Conservation (phyloP, 2,329 filamentous ascomycete species). For the Trichoderma sp. region DNA sequence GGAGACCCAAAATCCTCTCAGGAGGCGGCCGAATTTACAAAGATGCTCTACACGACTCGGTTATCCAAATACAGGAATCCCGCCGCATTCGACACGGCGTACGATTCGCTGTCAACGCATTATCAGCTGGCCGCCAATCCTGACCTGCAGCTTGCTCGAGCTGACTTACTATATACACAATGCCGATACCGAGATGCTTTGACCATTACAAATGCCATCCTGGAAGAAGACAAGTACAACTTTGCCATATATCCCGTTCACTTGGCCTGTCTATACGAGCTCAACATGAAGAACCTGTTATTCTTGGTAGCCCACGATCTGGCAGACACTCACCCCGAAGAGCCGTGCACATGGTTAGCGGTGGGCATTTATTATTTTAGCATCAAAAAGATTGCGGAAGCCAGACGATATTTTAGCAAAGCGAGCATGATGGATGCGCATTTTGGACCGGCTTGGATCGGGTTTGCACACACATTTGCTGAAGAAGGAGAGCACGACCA, state of each 20-base stretch:
- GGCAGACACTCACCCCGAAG: conserved; percentile 86
- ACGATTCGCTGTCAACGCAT: conserved; percentile 89
- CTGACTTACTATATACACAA: conserved; percentile 91
- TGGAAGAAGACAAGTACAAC: conserved; percentile 85
- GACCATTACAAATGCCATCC: conserved; percentile 78
- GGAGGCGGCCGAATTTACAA: conserved; percentile 89
- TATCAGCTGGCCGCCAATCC: conserved; percentile 86
- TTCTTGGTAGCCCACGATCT: conserved; percentile 93
- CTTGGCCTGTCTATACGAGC: conserved; percentile 86
- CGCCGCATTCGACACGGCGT: conserved; percentile 77
- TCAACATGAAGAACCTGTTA: conserved; percentile 81
- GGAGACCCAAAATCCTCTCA: conserved; percentile 65
- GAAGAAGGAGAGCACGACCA: conserved; percentile 98
- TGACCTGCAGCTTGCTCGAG: conserved; percentile 86
- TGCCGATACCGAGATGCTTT: conserved; percentile 90
- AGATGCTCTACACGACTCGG: conserved; percentile 93
- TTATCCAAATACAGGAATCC: conserved; percentile 95
- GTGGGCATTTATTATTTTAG: conserved; percentile 94
- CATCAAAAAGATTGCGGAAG: conserved; percentile 88
- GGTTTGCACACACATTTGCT: conserved; percentile 97
- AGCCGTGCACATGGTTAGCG: conserved; percentile 90
- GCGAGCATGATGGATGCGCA: conserved; percentile 97
- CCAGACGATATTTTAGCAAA: conserved; percentile 94
- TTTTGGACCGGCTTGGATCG: conserved; percentile 97
- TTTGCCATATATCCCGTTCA: conserved; percentile 89